Evolutionary conservation across 1,139 yeast genomes (phyloP), one percentile per base, ranked within the genome.

Genomic region (Saccharomyces pastorianus): DNA sequence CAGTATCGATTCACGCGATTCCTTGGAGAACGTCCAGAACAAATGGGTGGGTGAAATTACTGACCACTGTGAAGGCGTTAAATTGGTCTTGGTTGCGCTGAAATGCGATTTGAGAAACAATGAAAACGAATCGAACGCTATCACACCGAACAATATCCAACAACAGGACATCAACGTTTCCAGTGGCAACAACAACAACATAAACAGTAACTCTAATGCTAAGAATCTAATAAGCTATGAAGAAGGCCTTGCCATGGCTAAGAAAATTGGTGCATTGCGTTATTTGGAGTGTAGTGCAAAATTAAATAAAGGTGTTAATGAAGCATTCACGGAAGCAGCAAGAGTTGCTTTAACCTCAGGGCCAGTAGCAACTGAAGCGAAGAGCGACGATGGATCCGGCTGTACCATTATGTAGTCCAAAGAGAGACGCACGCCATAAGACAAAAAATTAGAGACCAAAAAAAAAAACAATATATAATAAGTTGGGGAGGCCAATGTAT

Each of bases 1-100:
- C 69, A 84, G 95, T 41, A 91, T 93, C 57, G 99, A 93, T 71
- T 88, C 96, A 2, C 83, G 87, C 27, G 99, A 93, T 71, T 91
- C 98, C 38, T 76, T 93, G 58, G 97, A 90, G 70, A 93, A 93
- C 72, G 98, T 95, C 47, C 91, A 90, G 71, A 80, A 86, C 67
- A 89, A 89, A 71, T 93, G 99, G 99, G 96, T 90, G 26, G 95
- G 95, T 2, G 99, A 93, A 70, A 90, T 93, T 59, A 85, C 95
- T 47, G 98, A 91, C 69, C 96, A 93, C 70, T 93, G 99, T 72
- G 96, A 89, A 64, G 97, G 96, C 47, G 98, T 93, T 56, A 89
- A 91, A 72, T 77, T 93, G 58, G 96, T 93, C 17, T 76, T 93
- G 55, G 98, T 93, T 34, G 98, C 98, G 0, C 77, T 93, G 65